These are phyloP conservation scores for Magnusiomyces paraingens DNA, from an alignment of 1,139 yeast genomes.

Conservation along the genomic window DNA sequence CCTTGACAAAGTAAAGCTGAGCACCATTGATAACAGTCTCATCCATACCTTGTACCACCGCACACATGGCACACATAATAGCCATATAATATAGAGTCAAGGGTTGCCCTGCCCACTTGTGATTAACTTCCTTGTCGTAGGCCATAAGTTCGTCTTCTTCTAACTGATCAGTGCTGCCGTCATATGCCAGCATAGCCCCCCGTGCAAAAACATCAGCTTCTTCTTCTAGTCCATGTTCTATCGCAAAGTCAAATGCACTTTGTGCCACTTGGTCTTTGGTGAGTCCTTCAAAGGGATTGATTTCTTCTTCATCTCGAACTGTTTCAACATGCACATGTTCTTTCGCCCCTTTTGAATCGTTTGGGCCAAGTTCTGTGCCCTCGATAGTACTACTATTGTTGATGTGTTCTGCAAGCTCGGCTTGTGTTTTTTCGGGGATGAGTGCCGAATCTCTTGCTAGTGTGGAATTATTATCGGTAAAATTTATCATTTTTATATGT, in stretches of 20 bases:
- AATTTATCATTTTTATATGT: not conserved
- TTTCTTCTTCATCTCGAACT: constrained; percentile 4
- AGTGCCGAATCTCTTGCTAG: not conserved
- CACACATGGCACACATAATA: constrained; percentile 77
- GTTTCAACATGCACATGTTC: not conserved
- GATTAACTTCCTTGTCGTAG: constrained; percentile 47
- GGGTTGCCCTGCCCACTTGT: constrained; percentile 60
- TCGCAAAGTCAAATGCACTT: constrained; percentile 68
- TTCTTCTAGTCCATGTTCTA: constrained; percentile 49
- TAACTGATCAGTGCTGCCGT: constrained; percentile 56
- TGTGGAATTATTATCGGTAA: not conserved
- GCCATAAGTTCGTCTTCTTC: constrained; percentile 52
- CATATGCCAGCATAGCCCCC: constrained; percentile 73
- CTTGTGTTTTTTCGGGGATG: not conserved
- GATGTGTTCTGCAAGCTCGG: not conserved
- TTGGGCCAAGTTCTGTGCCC: not conserved
- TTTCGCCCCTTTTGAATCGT: not conserved
- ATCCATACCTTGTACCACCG: constrained; percentile 92
- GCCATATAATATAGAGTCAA: constrained; percentile 53
- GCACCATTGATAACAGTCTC: constrained; percentile 87
- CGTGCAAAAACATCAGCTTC: constrained; percentile 54
- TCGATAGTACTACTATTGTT: not conserved
- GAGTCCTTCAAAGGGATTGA: constrained; percentile 56
- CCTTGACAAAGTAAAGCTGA: constrained; percentile 56
- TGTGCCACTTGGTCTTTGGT: constrained; percentile 58